Base-by-base conservation (phyloP, 139 green algal species). In the Micromonas pusilla region DNA sequence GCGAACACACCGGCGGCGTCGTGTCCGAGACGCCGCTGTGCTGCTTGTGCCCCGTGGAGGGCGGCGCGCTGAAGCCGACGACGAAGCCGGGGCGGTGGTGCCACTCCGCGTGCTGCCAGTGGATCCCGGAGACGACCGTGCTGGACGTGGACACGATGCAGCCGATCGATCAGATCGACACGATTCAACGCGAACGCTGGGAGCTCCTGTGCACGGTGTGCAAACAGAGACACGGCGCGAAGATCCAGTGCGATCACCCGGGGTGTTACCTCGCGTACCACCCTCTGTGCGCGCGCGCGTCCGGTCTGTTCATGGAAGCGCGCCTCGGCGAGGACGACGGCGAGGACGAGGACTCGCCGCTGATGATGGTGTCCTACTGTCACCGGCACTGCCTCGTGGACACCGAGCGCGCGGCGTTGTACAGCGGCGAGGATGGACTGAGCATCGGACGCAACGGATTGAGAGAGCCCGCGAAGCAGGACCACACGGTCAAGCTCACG, bases 241-340 rank as follows among this genome's bases (percentile, higher is more conserved):
- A 96, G 84, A 91, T 97, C 9, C 93, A 97, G 86, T 97, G 93
- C 86, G 77, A 62, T 32, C 37, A 67, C 21, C 34, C 77, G 38
- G 72, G 72, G 31, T 97, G 93, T 88, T 97, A 92, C 85, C 73
- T 84, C 3, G 88, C 93, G 4, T 97, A 90, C 84, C 93, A 97
- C 85, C 90, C 92, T 2, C 85, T 96, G 39, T 97, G 93, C 76
- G 93, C 78, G 0, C 87, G 92, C 63, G 88, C 93, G 66, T 88
- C 87, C 1, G 93, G 93, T 2, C 85, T 94, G 70, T 80, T 86
- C 68, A 96, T 97, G 93, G 91, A 95, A 77, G 90, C 93, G 70
- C 32, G 79, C 66, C 71, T 74, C 0, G 80, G 72, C 52, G 83
- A 73, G 1, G 60, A 52, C 21, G 72, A 84, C n/a, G 54, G 74